A percentile compares a stretch with the other conserved stretches of the same genome.
These are phyloP conservation scores for Mycena vitilis DNA, from an alignment of 768 basidiomycete species.

Conservation along the genomic window DNA sequence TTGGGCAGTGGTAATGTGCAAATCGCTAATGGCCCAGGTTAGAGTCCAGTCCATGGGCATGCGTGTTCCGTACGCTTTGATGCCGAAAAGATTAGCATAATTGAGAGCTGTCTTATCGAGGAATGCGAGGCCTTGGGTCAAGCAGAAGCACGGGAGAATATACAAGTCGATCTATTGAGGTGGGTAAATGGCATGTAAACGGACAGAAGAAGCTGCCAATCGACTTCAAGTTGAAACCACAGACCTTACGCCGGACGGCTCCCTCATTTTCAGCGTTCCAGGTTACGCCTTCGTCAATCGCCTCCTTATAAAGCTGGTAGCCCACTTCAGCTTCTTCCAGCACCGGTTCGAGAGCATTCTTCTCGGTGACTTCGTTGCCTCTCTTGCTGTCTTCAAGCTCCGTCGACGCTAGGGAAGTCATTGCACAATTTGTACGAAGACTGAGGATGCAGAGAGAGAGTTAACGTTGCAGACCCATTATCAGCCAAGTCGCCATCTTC, in stretches of 20 bases:
- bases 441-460: too few relatives aligned
- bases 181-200: too few relatives aligned
- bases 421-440: background rate
- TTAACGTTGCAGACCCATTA: too few relatives aligned
- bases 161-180: conserved; percentile 38
- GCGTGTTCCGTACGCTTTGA: conserved; percentile 31
- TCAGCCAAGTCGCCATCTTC: too few relatives aligned
- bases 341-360: conserved; percentile 16
- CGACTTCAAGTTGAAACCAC: background rate
- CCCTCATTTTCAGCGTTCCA: conserved; percentile 31
- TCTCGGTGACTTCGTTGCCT: conserved; percentile 8
- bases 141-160: conserved; percentile 44
- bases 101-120: conserved; percentile 49
- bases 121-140: conserved; percentile 44
- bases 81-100: conserved; percentile 43
- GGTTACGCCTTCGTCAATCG: conserved; percentile 21
- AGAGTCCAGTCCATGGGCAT: background rate
- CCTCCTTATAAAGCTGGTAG: conserved; percentile 31
- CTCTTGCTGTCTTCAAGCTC: background rate
- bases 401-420: conserved; percentile 25
- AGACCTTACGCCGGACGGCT: conserved; percentile 33
- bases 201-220: background rate
- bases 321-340: conserved; percentile 34
- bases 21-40: background rate
- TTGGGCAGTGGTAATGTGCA: conserved; percentile 33